Evolutionary conservation across 1,139 yeast species (phyloP).

Genomic region (Suhomyces choctaworum): DNA sequence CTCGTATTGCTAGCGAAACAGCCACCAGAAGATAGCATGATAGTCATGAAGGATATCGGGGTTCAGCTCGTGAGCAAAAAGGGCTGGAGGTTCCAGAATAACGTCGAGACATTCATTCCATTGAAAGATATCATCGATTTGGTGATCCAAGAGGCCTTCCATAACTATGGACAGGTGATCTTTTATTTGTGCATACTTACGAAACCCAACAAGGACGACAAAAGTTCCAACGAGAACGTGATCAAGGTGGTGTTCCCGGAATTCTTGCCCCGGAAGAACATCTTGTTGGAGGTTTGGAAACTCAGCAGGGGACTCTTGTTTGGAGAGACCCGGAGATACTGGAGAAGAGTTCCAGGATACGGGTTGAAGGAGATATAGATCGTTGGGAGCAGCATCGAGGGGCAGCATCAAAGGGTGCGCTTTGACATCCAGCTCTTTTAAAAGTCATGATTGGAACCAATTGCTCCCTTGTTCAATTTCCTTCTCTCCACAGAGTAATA

Average conservation of each 20-base stretch:
- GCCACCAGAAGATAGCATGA: slow-evolving; percentile 33
- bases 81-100: slow-evolving; percentile 30
- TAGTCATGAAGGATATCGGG: slow-evolving; percentile 41
- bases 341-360: slow-evolving; percentile 48
- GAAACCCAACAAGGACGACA: slow-evolving; percentile 22
- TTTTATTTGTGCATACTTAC: slow-evolving; percentile 60
- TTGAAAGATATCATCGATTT: slow-evolving; percentile 55
- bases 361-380: slow-evolving; percentile 30
- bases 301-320: slow-evolving; percentile 40
- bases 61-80: slow-evolving; percentile 32
- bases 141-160: slow-evolving; percentile 69
- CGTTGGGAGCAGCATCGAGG: too few species aligned
- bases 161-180: slow-evolving; percentile 58
- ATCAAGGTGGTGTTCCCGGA: slow-evolving; percentile 53
- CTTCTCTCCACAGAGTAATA: too few species aligned
- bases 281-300: slow-evolving; percentile 42
- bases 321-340: slow-evolving; percentile 37
- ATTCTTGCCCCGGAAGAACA: slow-evolving; percentile 46
- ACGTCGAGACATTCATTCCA: slow-evolving; percentile 45
- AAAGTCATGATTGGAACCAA: too few species aligned
- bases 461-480: too few species aligned
- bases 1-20: slow-evolving; percentile 20
- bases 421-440: too few species aligned
- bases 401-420: too few species aligned
- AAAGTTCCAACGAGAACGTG: slow-evolving; percentile 24